Evolutionary conservation across 805 yeast genomes (phyloP), one percentile per base, ranked within the genome.

Genomic region (Starmera dryadoides): DNA sequence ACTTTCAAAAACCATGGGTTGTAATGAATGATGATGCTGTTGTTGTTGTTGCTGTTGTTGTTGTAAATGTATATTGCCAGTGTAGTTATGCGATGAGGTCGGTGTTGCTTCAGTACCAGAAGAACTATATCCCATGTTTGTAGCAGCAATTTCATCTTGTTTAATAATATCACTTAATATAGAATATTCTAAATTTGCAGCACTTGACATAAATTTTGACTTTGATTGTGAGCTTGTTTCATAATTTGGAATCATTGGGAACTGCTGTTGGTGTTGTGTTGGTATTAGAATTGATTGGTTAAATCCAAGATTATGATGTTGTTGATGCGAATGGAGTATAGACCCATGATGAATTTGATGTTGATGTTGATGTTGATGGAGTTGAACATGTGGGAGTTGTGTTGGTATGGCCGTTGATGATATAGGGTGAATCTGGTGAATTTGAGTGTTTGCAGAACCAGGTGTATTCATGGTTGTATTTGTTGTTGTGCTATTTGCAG

Each of bases 131-230:
- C 37, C 33, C 15, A 39, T 39, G 19, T 39, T 40, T 4, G 29
- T 19, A 9, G 23, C 31, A 6, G 20, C 22, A 2, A 43, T 28
- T 10, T 52, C 47, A 23, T 62, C 68, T 40, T 56, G 60, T 28
- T 75, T 76, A 29, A 80, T 69, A 36, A 83, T 81, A 43, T 70
- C 76, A 8, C 87, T 80, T 23, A 83, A 59, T 4, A 82, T 77
- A 3, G 86, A 71, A 49, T 83, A 82, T 49, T 83, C 93, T 37
- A 80, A 63, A 50, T 80, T 82, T 0, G 86, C 88, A 1, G 93
- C 88, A 28, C 74, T 65, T 1, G 87, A 79, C 43, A 81, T 53
- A 49, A 82, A 82, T 43, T 73, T 50, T 50, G 74, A 49, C 59
- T 55, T 52, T 36, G 51, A 55, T 6, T 45, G 45, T 48, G 58